Conservation (phyloP, 23 red algal species). For the Gracilaria gracilis region DNA sequence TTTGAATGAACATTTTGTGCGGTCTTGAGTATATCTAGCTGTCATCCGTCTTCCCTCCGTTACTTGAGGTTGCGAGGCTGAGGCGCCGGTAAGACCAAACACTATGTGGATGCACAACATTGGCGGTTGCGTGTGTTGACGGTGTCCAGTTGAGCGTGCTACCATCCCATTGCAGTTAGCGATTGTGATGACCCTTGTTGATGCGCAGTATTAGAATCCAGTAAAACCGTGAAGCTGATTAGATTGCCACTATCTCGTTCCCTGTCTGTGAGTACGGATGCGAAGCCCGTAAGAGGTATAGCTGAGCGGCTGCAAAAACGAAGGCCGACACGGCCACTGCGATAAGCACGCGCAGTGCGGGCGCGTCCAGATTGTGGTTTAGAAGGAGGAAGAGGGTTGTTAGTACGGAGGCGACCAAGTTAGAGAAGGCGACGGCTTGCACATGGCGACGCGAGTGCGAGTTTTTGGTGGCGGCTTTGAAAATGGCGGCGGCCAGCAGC, state of each 20-base stretch:
- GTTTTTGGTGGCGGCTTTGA: constrained; percentile 28
- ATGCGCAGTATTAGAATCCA: neutral
- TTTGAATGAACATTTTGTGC: constrained; percentile 17
- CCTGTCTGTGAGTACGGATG: neutral
- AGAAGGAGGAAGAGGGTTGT: constrained; percentile 1
- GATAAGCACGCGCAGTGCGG: neutral
- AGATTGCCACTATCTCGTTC: constrained; percentile 14
- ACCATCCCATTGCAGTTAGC: neutral
- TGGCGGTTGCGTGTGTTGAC: neutral
- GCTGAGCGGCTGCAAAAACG: constrained; percentile 1
- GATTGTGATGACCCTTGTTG: neutral
- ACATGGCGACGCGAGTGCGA: neutral
- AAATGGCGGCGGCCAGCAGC: constrained; percentile 19
- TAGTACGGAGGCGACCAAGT: constrained; percentile 8
- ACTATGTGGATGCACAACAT: neutral
- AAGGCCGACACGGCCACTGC: neutral
- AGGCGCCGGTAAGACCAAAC: neutral
- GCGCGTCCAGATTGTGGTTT: neutral
- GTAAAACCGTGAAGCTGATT: neutral
- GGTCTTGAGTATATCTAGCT: neutral
- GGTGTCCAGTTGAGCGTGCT: neutral
- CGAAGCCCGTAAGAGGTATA: neutral
- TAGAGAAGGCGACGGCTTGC: neutral
- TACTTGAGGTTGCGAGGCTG: neutral
- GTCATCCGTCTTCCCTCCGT: neutral